phyloP scores from a whole-genome alignment of 1,284 basidiomycete genomes.

The Mrakiaceae sp. region DNA sequence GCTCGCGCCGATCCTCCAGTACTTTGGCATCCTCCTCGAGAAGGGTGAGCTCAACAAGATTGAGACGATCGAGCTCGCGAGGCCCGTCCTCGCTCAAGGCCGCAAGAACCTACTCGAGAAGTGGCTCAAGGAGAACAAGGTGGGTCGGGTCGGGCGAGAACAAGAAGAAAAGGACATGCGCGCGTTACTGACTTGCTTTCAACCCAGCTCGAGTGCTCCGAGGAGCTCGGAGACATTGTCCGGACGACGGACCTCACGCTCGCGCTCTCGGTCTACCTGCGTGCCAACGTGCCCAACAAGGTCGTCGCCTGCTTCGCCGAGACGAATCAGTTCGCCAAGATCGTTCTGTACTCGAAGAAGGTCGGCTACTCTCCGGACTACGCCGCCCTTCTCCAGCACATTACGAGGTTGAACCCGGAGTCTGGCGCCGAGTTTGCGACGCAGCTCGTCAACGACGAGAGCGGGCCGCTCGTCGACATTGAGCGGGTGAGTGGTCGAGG shows the following conservation, averaged over 20 bases:
- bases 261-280: conserved; percentile 95
- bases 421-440: conserved; percentile 96
- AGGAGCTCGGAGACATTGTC: conserved; percentile 97
- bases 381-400: conserved; percentile 85
- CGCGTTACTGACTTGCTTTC: too few species aligned
- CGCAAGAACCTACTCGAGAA: conserved; percentile 97
- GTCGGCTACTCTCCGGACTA: conserved; percentile 93
- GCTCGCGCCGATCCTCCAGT: conserved; percentile 92
- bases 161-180: not conserved
- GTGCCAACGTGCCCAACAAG: conserved; percentile 97
- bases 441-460: conserved; percentile 90
- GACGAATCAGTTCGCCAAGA: conserved; percentile 97
- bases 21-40: conserved; percentile 95
- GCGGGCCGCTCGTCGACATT: conserved; percentile 83
- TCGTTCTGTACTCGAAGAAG: conserved; percentile 90
- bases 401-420: conserved; percentile 93
- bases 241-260: conserved; percentile 93
- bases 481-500: conserved; percentile 53
- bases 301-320: conserved; percentile 98
- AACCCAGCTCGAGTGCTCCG: conserved; percentile 81
- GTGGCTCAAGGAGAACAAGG: conserved; percentile 99
- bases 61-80: conserved; percentile 90
- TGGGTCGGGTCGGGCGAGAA: conserved; percentile 26
- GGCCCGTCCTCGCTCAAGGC: conserved; percentile 91
- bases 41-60: conserved; percentile 96